A percentile compares a stretch with the other conserved stretches of the same genome.
Evolutionary conservation across 768 basidiomycete genomes (phyloP).

Genomic region (Astraeus odoratus): DNA sequence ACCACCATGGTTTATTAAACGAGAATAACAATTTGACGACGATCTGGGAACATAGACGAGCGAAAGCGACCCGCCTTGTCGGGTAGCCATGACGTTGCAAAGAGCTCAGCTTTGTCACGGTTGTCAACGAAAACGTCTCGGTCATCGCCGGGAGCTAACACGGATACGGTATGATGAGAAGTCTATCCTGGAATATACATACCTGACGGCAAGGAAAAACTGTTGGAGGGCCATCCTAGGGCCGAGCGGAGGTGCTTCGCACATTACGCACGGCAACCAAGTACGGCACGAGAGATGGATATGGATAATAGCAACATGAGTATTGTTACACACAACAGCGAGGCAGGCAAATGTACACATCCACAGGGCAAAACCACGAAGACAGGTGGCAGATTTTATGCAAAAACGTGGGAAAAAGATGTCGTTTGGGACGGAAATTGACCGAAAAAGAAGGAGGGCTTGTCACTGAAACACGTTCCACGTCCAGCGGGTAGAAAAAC

Average conservation of each 20-base stretch:
- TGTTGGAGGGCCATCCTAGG: not conserved
- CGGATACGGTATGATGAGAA: no score
- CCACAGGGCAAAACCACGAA: not conserved
- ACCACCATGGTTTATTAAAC: not conserved
- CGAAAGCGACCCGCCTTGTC: not conserved
- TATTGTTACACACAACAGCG: no score
- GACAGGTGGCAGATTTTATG: slow-evolving; percentile 8
- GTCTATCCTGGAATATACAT: no score
- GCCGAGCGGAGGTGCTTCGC: slow-evolving; percentile 1
- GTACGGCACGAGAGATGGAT: slow-evolving; percentile 5
- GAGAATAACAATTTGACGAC: not conserved
- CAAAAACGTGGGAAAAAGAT: slow-evolving; percentile 15
- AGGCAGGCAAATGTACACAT: no score
- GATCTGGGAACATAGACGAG: not conserved
- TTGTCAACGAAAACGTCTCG: slow-evolving; percentile 17
- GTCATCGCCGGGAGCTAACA: slow-evolving; percentile 3
- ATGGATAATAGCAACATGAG: not conserved
- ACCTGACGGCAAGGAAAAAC: not conserved
- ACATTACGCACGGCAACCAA: slow-evolving; percentile 4
- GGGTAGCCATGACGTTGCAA: not conserved
- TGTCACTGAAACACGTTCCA: slow-evolving; percentile 74
- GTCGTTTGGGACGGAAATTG: slow-evolving; percentile 15
- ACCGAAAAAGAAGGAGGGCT: slow-evolving; percentile 30
- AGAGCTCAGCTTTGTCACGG: slow-evolving; percentile 9
- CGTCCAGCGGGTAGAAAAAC: slow-evolving; percentile 57